phyloP scores from a whole-genome alignment of 176 grass and related monocot species.

The Pontederia crassipes region DNA sequence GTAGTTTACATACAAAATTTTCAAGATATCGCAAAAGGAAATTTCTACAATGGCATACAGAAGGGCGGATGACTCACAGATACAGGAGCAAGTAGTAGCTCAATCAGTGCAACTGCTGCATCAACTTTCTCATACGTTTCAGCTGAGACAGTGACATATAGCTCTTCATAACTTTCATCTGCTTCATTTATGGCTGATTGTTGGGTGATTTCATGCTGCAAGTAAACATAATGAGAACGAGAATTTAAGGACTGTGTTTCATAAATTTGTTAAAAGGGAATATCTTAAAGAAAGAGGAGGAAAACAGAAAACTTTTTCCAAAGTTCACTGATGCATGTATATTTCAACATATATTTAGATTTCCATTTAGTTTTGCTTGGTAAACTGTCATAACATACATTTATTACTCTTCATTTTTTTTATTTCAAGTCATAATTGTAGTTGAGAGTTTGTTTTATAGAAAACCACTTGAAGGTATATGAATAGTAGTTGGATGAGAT shows the following conservation, averaged over 20 bases:
- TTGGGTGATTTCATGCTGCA: constrained; percentile 63
- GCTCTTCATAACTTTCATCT: constrained; percentile 56
- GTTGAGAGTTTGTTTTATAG: too few species aligned
- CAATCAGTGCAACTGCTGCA: constrained; percentile 67
- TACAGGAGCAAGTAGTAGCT: constrained; percentile 69
- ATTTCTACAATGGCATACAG: neutral
- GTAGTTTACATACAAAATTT: too few species aligned
- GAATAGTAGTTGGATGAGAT: too few species aligned
- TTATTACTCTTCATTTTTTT: too few species aligned
- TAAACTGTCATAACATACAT: too few species aligned
- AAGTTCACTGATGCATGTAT: too few species aligned
- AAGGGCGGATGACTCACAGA: constrained; percentile 37
- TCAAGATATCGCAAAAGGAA: neutral
- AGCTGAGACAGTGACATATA: constrained; percentile 62
- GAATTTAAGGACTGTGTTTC: neutral
- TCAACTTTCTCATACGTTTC: constrained; percentile 92
- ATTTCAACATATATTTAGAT: too few species aligned
- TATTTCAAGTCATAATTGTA: too few species aligned
- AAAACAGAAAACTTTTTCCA: neutral
- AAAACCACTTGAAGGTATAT: too few species aligned
- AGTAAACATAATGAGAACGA: constrained; percentile 18
- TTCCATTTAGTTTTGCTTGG: too few species aligned
- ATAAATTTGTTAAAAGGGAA: neutral
- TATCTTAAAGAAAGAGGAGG: neutral
- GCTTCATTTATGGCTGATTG: constrained; percentile 54